These are phyloP conservation scores for Diplodia intermedia DNA, from an alignment of 2,329 filamentous ascomycete species.

Conservation along the genomic window DNA sequence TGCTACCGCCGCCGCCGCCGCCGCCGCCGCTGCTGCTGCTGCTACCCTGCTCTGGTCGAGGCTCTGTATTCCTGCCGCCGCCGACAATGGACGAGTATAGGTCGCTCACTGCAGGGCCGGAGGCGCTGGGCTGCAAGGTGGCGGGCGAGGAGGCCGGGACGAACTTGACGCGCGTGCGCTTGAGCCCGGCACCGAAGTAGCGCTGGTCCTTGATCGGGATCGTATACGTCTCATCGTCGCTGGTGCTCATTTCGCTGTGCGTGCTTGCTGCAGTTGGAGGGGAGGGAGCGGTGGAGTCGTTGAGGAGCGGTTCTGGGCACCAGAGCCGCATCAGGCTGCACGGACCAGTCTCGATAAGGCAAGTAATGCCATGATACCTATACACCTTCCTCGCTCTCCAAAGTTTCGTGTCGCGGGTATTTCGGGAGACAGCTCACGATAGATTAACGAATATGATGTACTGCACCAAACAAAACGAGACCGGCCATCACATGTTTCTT, in stretches of 20 bases:
- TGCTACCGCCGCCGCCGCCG: too few relatives aligned
- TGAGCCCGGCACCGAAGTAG: conserved; percentile 68
- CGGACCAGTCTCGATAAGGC: not conserved
- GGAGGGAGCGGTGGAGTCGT: not conserved
- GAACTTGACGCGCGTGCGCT: conserved; percentile 66
- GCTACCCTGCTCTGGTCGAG: not conserved
- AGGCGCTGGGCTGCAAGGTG: conserved; percentile 34
- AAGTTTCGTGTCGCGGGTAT: too few relatives aligned
- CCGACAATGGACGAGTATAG: conserved; percentile 58
- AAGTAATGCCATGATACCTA: too few relatives aligned
- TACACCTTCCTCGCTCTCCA: too few relatives aligned
- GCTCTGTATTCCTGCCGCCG: conserved; percentile 32
- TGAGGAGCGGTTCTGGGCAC: not conserved
- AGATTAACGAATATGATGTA: not conserved
- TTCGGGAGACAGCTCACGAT: too few relatives aligned
- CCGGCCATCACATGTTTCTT: too few relatives aligned
- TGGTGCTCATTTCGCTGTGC: conserved; percentile 29
- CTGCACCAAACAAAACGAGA: not conserved
- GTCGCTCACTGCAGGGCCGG: conserved; percentile 56
- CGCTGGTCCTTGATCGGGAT: conserved; percentile 65
- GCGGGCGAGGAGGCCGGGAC: conserved; percentile 56
- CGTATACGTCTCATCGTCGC: conserved; percentile 63
- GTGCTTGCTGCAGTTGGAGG: not conserved
- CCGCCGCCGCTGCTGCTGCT: not conserved
- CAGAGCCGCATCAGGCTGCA: not conserved